Evolutionary conservation across 805 yeast genomes (phyloP), one percentile per base, ranked within the genome.

Genomic region (Candida anglica): DNA sequence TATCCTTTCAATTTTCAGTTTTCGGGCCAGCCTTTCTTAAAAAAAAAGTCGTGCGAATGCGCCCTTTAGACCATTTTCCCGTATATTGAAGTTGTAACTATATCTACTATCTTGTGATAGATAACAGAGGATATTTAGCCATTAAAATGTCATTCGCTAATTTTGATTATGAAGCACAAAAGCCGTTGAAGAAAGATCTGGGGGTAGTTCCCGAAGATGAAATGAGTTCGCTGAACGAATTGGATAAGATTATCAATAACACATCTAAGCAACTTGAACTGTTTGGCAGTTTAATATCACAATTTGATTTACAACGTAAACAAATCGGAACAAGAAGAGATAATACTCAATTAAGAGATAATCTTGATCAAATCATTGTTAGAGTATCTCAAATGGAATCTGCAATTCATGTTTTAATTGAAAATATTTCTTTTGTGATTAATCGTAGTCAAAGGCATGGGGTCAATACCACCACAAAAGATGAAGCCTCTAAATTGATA

Each of bases 291-390:
- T 60, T 69, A n/a, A 66, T 75, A n/a, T 58, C 71, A 7, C 68
- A 63, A 31, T 61, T 79, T 28, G 79, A 75, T 38, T 61, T 63
- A 19, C 65, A 73, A 28, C 63, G 73, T 16, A 59, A 58, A 27
- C 75, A 67, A 33, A 43, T 79, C 11, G 86, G 86, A 0, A 61
- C 80, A 1, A 63, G 63, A 33, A 43, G 79, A 42, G 85, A 79
- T 43, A 57, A 59, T 15, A 19, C 16, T 2, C 45, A 49, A 19
- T 39, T 70, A n/a, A 48, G 78, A 30, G 45, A 41, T 11, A 50
- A 50, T 11, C 43, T 64, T 16, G 75, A 68, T 37, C 44, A 52
- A 4, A 38, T 63, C 3, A 50, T 52, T 7, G 44, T 53, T 3
- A 58, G 75, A 15, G 50, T 60, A 2, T 40, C 46, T 9, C 53